These are phyloP conservation scores for Mycena crocata DNA, from an alignment of 768 basidiomycete genomes.

Conservation along the genomic window DNA sequence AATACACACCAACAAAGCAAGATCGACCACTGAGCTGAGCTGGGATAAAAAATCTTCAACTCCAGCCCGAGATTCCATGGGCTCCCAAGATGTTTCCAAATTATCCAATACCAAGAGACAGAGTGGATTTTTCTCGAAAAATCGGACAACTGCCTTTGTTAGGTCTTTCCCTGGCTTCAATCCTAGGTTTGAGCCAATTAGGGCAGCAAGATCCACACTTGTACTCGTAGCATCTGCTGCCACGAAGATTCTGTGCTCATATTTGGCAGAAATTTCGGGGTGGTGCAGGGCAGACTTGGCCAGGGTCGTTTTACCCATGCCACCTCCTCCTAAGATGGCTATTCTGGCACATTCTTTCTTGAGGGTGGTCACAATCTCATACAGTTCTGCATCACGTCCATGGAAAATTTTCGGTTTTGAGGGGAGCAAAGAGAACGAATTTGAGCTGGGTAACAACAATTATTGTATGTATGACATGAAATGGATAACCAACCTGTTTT, in stretches of 20 bases:
- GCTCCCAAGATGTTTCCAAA: constrained; percentile 16
- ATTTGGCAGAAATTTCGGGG: too few species aligned
- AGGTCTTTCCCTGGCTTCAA: too few species aligned
- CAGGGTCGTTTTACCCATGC: too few species aligned
- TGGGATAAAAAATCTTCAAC: constrained; percentile 17
- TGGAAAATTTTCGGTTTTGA: not conserved
- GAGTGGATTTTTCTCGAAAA: too few species aligned
- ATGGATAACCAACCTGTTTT: not conserved
- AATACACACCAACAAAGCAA: constrained; percentile 11
- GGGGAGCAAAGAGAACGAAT: not conserved
- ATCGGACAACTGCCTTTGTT: too few species aligned
- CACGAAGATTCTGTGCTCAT: too few species aligned
- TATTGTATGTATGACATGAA: not conserved
- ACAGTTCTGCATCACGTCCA: not conserved
- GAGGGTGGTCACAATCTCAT: not conserved
- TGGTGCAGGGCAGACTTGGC: too few species aligned
- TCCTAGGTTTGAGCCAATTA: too few species aligned
- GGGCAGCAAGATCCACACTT: too few species aligned
- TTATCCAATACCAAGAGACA: too few species aligned
- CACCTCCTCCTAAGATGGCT: not conserved
- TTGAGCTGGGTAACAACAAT: not conserved
- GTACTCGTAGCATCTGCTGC: too few species aligned
- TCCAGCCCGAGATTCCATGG: not conserved
- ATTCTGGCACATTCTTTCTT: not conserved
- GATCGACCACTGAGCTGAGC: not conserved